A percentile compares a stretch with the other conserved stretches of the same genome.
Evolutionary conservation across 345 rosid genomes (phyloP).

Genomic region (Eucalyptus coolabah): DNA sequence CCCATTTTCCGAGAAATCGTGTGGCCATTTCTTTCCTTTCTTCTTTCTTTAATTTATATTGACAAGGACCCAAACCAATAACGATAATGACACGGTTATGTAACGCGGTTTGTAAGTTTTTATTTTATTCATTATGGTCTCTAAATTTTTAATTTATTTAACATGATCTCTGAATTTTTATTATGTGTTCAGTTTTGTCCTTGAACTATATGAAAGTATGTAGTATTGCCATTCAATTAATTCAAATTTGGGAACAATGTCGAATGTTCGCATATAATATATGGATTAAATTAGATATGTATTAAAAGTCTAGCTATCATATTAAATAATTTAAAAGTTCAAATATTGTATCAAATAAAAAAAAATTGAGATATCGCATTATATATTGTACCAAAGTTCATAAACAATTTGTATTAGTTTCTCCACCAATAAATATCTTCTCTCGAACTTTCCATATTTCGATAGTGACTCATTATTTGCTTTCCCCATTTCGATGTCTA

Average conservation of each 20-base stretch:
- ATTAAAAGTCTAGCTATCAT: accelerated
- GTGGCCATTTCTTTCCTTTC: neutral
- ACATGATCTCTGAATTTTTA: accelerated
- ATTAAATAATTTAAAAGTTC: too few relatives aligned
- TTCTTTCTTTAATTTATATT: neutral
- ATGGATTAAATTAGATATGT: accelerated
- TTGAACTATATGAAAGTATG: too few relatives aligned
- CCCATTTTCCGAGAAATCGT: neutral
- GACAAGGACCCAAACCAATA: neutral
- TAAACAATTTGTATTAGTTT: accelerated
- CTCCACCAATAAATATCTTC: too few relatives aligned
- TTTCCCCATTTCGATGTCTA: too few relatives aligned
- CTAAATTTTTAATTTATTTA: too few relatives aligned
- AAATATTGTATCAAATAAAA: accelerated
- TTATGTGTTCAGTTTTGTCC: accelerated
- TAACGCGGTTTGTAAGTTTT: too few relatives aligned
- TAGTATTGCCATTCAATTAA: too few relatives aligned
- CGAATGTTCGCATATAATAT: accelerated
- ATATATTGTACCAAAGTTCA: accelerated
- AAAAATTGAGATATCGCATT: accelerated
- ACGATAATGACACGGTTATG: too few relatives aligned
- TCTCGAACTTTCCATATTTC: too few relatives aligned
- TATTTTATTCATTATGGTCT: accelerated
- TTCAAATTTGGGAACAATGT: too few relatives aligned
- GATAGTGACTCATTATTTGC: neutral